A percentile compares a stretch with the other conserved stretches of the same genome.
These are phyloP conservation scores for Hansenula anomala DNA, from an alignment of 1,139 yeast species.

Conservation along the genomic window DNA sequence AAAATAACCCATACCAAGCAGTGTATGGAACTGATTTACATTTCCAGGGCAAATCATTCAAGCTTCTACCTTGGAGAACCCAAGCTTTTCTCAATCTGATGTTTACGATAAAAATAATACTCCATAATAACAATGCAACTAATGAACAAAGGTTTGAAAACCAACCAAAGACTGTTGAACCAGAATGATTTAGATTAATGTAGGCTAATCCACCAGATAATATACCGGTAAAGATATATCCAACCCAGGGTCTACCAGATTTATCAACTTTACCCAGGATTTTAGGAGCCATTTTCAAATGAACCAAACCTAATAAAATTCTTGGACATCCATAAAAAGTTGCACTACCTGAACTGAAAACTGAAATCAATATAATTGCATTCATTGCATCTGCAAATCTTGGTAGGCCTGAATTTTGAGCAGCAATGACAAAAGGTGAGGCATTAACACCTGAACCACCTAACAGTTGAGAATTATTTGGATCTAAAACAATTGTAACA, in stretches of 20 bases:
- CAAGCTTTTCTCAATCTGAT: slow-evolving; percentile 72
- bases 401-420: slow-evolving; percentile 33
- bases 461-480: slow-evolving; percentile 4
- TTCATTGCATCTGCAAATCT: slow-evolving; percentile 33
- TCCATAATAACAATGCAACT: slow-evolving; percentile 78
- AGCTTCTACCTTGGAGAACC: slow-evolving; percentile 40
- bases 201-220: slow-evolving; percentile 40
- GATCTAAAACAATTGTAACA: slow-evolving; percentile 5
- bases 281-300: slow-evolving; percentile 53
- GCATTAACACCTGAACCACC: slow-evolving; percentile 37
- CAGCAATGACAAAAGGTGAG: slow-evolving; percentile 71
- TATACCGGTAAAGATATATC: slow-evolving; percentile 35
- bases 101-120: slow-evolving; percentile 67
- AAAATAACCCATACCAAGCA: slow-evolving; percentile 12
- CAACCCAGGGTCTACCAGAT: slow-evolving; percentile 53
- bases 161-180: slow-evolving; percentile 68
- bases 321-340: slow-evolving; percentile 55
- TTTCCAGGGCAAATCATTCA: slow-evolving; percentile 4
- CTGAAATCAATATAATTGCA: slow-evolving; percentile 40
- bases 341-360: slow-evolving; percentile 50
- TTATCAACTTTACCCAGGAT: slow-evolving; percentile 44
- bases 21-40: slow-evolving; percentile 6
- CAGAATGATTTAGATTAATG: slow-evolving; percentile 48
- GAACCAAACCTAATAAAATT: slow-evolving; percentile 49
- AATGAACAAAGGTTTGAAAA: slow-evolving; percentile 78